Evolutionary conservation across 139 green algal genomes (phyloP).

Genomic region (Chlorella sp.): DNA sequence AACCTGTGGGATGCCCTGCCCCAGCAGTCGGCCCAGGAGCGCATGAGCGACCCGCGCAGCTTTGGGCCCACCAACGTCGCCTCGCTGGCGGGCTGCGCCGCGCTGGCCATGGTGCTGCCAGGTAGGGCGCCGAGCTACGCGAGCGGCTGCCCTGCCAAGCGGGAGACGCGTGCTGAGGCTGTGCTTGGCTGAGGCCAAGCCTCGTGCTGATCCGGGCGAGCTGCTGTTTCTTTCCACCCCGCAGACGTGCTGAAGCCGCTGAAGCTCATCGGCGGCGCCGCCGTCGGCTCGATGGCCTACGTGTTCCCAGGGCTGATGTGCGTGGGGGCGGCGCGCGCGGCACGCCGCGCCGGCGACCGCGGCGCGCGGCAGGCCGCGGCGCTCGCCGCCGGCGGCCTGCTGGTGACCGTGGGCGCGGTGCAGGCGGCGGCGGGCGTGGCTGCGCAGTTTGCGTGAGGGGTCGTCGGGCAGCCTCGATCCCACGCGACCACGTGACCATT

Average conservation of each 20-base stretch:
- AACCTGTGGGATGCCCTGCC: constrained; percentile 24
- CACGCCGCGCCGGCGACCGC: not conserved
- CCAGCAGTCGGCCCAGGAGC: not conserved
- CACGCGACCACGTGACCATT: no score
- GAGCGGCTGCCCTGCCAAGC: no score
- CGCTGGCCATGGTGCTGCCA: constrained; percentile 22
- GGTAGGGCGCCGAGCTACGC: no score
- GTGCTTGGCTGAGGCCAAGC: no score
- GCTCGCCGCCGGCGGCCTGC: not conserved
- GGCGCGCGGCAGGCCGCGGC: not conserved
- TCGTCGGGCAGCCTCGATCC: no score
- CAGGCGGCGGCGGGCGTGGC: constrained; percentile 14
- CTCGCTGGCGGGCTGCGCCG: constrained; percentile 12
- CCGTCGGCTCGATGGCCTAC: constrained; percentile 15
- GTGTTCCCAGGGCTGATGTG: not conserved
- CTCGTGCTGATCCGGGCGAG: no score
- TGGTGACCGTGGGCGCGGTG: constrained; percentile 11
- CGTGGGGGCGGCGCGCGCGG: not conserved
- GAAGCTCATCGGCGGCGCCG: constrained; percentile 18
- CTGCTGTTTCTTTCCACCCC: no score
- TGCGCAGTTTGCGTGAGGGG: constrained; percentile 9
- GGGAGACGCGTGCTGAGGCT: no score
- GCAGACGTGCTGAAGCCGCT: constrained; percentile 24
- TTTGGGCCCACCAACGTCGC: constrained; percentile 15
- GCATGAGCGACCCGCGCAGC: not conserved